Base-by-base conservation (phyloP, 345 rosid genomes). In the Atalantia buxifolia region DNA sequence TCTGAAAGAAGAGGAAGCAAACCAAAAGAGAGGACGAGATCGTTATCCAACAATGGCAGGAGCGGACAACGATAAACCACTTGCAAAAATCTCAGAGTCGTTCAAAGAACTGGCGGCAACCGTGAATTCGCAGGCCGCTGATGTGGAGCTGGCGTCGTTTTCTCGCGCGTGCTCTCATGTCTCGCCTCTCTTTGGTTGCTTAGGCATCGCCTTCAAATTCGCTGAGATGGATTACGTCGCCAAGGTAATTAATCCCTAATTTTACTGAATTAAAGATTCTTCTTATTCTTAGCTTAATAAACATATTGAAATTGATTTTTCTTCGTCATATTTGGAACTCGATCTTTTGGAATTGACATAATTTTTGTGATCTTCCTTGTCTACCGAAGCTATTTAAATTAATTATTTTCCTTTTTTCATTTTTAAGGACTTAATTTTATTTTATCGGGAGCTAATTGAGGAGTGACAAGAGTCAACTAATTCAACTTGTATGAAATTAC, bases 171-270 rank as follows among this genome's bases (percentile, higher is more conserved):
- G 97, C 82, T 90, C 99, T 38, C 81, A 91, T 24, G 98, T 96
- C 22, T 96, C 99, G 18, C 98, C 99, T 76, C 98, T 93, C 59
- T 91, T 96, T 69, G 94, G 94, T 33, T 92, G 97, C 83, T 82
- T 96, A 27, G 98, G 99, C 38, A 88, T 96, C 73, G 99, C 99
- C 71, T 95, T 95, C 86, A 96, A 93, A 86, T 96, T 96, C 77
- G 99, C 97, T 0, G 97, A 96, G 81, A 87, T 88, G 95, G 98
- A 96, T 78, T 96, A 92, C 56, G 97, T 93, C n/a, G 92, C 97
- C 78, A 94, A 96, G 95, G 98, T 94, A 55, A 21, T 27, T 25
- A 60, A 74, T 25, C 68, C n/a, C 53, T 36, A 18, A 21, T 35
- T 59, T 24, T 35, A 3, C 13, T 9, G 31, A 1, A 25, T 6